Evolutionary conservation across 73 alveolate genomes (phyloP), one percentile per base, ranked within the genome.

Genomic region (Paramecium tetraurelia): DNA sequence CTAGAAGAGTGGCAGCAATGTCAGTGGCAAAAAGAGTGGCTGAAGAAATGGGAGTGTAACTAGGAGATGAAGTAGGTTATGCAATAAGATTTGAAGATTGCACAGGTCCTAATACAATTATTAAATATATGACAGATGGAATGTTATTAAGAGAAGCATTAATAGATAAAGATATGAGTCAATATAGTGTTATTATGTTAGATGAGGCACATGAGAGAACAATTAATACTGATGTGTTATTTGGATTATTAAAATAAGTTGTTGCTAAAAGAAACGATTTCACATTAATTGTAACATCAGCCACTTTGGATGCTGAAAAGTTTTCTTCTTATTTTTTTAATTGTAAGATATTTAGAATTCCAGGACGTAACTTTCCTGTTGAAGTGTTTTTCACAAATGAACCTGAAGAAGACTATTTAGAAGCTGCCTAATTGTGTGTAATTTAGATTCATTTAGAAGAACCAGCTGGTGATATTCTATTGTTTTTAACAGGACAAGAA

Each of bases 1-100:
- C 99, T n/a, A 94, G 99, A 70, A 96, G 99, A 92, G 99, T 99
- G n/a, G 99, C 99, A 14, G 99, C 99, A 43, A 96, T 97, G 99
- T 95, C 99, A 5, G 99, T 99, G 31, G 99, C 99, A 16, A 97
- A 97, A 93, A 94, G 99, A 83, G 99, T 98, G 76, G 86, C 98
- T 71, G 98, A 95, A 63, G 99, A 98, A 95, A 93, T 95, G 95
- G 99, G 99, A 38, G 98, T 99, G 63, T 93, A 94, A 84, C 86
- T 98, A 36, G 99, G 98, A 18, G 97, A 97, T 57, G 99, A 99
- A 93, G 99, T 99, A 2, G 99, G 99, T 22, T 99, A 99, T 94
- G 93, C 97, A 35, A 98, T 99, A 89, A 95, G 99, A 85, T 99
- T 99, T 94, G 99, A 99, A 93, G 99, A 99, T 92, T 97, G 97